These are phyloP conservation scores for Botryosphaeria dothidea DNA, from an alignment of 2,329 filamentous ascomycete species.

Conservation along the genomic window DNA sequence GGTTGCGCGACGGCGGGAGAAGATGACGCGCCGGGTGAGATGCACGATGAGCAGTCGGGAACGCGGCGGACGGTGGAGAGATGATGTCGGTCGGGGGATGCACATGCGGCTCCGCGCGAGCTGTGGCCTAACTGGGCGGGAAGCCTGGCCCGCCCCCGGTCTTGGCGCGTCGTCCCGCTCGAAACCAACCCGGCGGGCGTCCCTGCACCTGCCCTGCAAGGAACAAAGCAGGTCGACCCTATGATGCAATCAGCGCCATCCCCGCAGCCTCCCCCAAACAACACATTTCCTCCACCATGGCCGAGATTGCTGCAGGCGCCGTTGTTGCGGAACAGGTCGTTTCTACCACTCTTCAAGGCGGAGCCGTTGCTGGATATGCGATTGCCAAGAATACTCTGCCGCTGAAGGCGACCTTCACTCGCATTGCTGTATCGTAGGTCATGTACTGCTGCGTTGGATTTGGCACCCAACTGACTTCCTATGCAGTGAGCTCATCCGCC, in stretches of 20 bases:
- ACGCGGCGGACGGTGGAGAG: slow-evolving; percentile 6
- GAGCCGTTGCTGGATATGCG: slow-evolving; percentile 42
- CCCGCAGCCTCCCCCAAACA: slow-evolving; percentile 2
- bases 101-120: not conserved
- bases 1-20: not conserved
- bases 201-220: not conserved
- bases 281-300: slow-evolving; percentile 29
- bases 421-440: slow-evolving; percentile 41
- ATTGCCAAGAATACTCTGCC: slow-evolving; percentile 45
- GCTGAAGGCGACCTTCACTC: slow-evolving; percentile 43
- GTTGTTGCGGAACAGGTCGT: slow-evolving; percentile 43
- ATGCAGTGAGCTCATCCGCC: slow-evolving; percentile 30
- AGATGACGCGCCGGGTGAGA: not conserved
- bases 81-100: slow-evolving; percentile 3
- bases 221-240: slow-evolving; percentile 24
- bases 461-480: slow-evolving; percentile 19
- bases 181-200: not conserved
- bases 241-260: slow-evolving; percentile 8
- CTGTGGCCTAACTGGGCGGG: no score
- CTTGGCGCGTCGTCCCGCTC: not conserved
- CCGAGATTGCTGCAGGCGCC: slow-evolving; percentile 42
- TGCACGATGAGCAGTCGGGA: not conserved
- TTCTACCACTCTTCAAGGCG: slow-evolving; percentile 40
- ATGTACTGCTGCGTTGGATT: slow-evolving; percentile 32
- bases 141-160: not conserved